Percentiles rank a stretch among this genome's conserved stretches.
phyloP scores from a whole-genome alignment of 2,329 filamentous ascomycete species.

The Fusarium napiforme region DNA sequence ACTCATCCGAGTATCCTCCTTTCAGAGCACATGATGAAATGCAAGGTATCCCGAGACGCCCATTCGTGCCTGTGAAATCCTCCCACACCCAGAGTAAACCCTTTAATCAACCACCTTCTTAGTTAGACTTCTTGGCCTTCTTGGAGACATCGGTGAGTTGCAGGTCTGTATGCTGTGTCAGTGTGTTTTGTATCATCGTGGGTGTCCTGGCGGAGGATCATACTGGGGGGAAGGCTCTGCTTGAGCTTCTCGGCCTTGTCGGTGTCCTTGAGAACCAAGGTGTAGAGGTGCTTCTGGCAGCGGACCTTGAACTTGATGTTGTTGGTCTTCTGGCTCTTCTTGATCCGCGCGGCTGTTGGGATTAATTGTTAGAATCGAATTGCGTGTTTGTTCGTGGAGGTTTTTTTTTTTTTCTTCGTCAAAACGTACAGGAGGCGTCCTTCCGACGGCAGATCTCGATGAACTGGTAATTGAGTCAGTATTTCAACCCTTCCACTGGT shows the following conservation, averaged over 20 bases:
- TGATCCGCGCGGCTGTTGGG: constrained; percentile 81
- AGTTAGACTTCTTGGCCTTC: constrained; percentile 57
- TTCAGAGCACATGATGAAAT: constrained; percentile 59
- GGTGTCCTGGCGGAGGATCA: constrained; percentile 51
- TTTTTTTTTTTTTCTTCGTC: constrained; percentile 2
- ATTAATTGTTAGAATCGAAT: constrained; percentile 45
- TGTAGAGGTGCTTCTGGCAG: constrained; percentile 96
- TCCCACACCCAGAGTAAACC: constrained; percentile 46
- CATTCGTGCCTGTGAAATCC: constrained; percentile 56
- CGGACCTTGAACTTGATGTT: constrained; percentile 99
- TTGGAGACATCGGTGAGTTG: constrained; percentile 65
- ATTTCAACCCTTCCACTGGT: constrained; percentile 2
- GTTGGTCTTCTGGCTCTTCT: constrained; percentile 91
- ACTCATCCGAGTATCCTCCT: constrained; percentile 53
- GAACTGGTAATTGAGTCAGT: constrained; percentile 74
- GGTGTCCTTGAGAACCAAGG: constrained; percentile 95
- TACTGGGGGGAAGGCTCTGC: constrained; percentile 98
- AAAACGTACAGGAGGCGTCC: constrained; percentile 95
- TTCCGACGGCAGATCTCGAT: constrained; percentile 99
- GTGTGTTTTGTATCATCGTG: background rate
- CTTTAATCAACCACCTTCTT: constrained; percentile 42
- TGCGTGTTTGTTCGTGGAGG: constrained; percentile 25
- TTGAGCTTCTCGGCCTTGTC: constrained; percentile 99
- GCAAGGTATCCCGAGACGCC: constrained; percentile 68
- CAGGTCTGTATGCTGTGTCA: constrained; percentile 54